phyloP scores from a whole-genome alignment of 1,139 yeast genomes.

The Yamadazyma songkhlaensis region DNA sequence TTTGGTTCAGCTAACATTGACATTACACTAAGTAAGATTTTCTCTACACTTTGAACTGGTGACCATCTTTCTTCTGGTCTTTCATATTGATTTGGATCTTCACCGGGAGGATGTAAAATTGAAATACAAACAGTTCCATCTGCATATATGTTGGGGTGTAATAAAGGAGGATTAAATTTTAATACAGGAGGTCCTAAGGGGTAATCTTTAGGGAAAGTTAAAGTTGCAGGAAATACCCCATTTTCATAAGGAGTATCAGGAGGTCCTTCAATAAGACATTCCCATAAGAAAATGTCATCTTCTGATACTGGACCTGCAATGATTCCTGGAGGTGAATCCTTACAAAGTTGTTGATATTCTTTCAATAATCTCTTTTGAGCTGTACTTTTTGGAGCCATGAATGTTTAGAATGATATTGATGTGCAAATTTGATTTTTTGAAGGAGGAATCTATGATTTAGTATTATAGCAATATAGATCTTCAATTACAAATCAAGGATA shows the following conservation, averaged over 20 bases:
- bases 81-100: slow-evolving; percentile 94
- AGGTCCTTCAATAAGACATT: slow-evolving; percentile 90
- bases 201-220: slow-evolving; percentile 85
- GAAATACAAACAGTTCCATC: slow-evolving; percentile 97
- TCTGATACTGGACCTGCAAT: slow-evolving; percentile 89
- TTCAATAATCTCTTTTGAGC: slow-evolving; percentile 85
- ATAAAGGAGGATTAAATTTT: slow-evolving; percentile 77
- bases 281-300: slow-evolving; percentile 84
- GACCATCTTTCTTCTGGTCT: slow-evolving; percentile 97
- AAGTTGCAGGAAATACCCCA: slow-evolving; percentile 83
- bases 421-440: too few species aligned
- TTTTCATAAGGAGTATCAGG: slow-evolving; percentile 91
- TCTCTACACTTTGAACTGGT: slow-evolving; percentile 95
- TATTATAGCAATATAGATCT: too few species aligned
- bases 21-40: slow-evolving; percentile 86
- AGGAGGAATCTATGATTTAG: too few species aligned
- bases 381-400: slow-evolving; percentile 54
- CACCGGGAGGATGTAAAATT: slow-evolving; percentile 93
- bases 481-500: too few species aligned
- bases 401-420: too few species aligned
- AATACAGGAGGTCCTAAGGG: slow-evolving; percentile 90
- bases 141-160: slow-evolving; percentile 90
- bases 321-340: slow-evolving; percentile 93
- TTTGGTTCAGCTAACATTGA: slow-evolving; percentile 98
- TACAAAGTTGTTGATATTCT: slow-evolving; percentile 81